phyloP scores from a whole-genome alignment of 1,284 basidiomycete species.

The Cryptococcus maquisensis region DNA sequence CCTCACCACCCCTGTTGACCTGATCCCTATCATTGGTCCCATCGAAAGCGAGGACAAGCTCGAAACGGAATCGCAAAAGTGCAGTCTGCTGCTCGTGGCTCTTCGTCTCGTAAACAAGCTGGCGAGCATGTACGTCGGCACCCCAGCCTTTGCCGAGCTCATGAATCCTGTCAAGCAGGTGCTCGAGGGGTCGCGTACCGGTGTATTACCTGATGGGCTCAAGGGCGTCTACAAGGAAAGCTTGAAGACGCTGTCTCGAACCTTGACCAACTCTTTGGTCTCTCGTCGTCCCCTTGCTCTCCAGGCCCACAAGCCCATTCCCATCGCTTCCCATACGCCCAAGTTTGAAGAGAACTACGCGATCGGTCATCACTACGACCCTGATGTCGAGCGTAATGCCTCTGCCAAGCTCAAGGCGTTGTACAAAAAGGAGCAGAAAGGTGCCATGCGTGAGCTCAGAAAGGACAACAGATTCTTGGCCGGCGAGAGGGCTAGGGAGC shows the following conservation, averaged over 20 bases:
- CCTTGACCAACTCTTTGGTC: constrained; percentile 66
- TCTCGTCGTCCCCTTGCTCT: constrained; percentile 74
- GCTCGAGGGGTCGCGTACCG: constrained; percentile 56
- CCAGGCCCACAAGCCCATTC: constrained; percentile 94
- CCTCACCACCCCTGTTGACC: constrained; percentile 27
- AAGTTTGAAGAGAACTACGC: constrained; percentile 86
- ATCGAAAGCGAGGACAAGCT: constrained; percentile 17
- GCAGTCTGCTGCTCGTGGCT: constrained; percentile 54
- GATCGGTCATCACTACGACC: constrained; percentile 69
- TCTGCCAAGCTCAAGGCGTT: constrained; percentile 78
- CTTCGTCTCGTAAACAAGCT: constrained; percentile 63
- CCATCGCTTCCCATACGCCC: constrained; percentile 87
- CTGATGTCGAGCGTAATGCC: constrained; percentile 86
- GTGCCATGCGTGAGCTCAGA: constrained; percentile 91
- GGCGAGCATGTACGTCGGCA: constrained; percentile 68
- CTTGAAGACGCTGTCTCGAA: constrained; percentile 49
- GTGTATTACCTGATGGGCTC: constrained; percentile 55
- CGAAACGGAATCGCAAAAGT: constrained; percentile 54
- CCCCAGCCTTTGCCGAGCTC: constrained; percentile 79
- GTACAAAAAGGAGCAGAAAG: constrained; percentile 94
- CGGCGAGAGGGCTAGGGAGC: constrained; percentile 74
- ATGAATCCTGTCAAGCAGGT: constrained; percentile 65
- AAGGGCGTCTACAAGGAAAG: constrained; percentile 53
- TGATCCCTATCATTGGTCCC: constrained; percentile 17
- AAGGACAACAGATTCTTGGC: constrained; percentile 95